Evolutionary conservation across 352 stramenopile genomes (phyloP).

Genomic region (Phytopythium mirpurense): DNA sequence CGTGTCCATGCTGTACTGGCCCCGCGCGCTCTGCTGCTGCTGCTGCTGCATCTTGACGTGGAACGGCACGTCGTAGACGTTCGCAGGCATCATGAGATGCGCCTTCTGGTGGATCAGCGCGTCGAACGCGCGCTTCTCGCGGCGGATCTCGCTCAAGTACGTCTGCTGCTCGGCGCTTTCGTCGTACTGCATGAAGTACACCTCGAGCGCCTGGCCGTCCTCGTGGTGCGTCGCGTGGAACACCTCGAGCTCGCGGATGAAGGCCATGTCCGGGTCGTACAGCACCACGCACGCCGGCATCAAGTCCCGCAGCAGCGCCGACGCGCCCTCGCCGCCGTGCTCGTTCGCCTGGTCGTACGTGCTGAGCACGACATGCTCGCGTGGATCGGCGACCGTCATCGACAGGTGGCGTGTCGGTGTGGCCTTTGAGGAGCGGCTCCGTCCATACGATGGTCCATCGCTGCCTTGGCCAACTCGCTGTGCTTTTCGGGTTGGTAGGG

Average conservation of each 20-base stretch:
- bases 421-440: background rate
- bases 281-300: constrained; percentile 90
- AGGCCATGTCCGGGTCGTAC: constrained; percentile 94
- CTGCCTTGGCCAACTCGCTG: constrained; percentile 13
- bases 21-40: constrained; percentile 15
- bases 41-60: constrained; percentile 66
- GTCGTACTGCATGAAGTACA: constrained; percentile 97
- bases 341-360: constrained; percentile 76
- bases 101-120: constrained; percentile 95
- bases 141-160: constrained; percentile 92
- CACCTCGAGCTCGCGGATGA: constrained; percentile 94
- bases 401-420: constrained; percentile 27
- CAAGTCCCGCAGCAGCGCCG: constrained; percentile 86
- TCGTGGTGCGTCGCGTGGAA: constrained; percentile 67
- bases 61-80: constrained; percentile 79
- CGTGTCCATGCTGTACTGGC: constrained; percentile 81
- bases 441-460: constrained; percentile 1
- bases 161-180: constrained; percentile 95
- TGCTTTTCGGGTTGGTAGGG: constrained; percentile 10
- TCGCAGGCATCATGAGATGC: constrained; percentile 86
- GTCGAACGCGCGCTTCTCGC: constrained; percentile 96
- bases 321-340: constrained; percentile 42
- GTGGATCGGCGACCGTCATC: constrained; percentile 41
- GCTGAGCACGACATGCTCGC: constrained; percentile 59
- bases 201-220: constrained; percentile 37